A percentile compares a stretch with the other conserved stretches of the same genome.
Evolutionary conservation across 2,329 filamentous ascomycete genomes (phyloP).

Genomic region (Verticillium zaregamsianum): DNA sequence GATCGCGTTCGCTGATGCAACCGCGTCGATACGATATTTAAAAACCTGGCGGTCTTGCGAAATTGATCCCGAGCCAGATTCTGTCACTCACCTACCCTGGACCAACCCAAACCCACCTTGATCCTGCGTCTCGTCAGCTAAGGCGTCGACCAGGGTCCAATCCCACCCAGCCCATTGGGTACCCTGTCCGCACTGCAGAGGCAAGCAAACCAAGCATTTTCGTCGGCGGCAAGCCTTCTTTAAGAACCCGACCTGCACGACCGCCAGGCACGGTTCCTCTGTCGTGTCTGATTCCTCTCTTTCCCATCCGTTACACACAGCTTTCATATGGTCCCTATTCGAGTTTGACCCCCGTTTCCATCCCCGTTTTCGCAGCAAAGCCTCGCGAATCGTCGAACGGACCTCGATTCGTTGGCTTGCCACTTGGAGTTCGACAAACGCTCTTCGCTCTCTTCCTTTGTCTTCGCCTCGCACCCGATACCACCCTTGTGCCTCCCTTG

Average conservation of each 20-base stretch:
- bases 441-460: not conserved
- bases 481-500: not conserved
- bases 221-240: not conserved
- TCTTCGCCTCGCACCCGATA: not conserved
- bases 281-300: not conserved
- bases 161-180: not conserved
- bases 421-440: not conserved
- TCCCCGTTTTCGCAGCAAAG: not conserved
- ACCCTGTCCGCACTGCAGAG: too few species aligned
- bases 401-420: too few species aligned
- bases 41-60: too few species aligned
- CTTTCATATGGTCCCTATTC: too few species aligned
- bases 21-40: too few species aligned
- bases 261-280: not conserved
- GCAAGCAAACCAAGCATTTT: not conserved
- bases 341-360: too few species aligned
- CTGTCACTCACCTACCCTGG: too few species aligned
- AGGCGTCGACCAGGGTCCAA: not conserved
- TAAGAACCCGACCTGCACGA: not conserved
- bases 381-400: not conserved
- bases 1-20: not conserved
- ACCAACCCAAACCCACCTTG: not conserved
- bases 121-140: not conserved
- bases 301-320: not conserved
- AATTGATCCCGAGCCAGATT: too few species aligned